Evolutionary conservation across 306 rosid genomes (phyloP), one percentile per base, ranked within the genome.

Genomic region (Carpinus fangiana): DNA sequence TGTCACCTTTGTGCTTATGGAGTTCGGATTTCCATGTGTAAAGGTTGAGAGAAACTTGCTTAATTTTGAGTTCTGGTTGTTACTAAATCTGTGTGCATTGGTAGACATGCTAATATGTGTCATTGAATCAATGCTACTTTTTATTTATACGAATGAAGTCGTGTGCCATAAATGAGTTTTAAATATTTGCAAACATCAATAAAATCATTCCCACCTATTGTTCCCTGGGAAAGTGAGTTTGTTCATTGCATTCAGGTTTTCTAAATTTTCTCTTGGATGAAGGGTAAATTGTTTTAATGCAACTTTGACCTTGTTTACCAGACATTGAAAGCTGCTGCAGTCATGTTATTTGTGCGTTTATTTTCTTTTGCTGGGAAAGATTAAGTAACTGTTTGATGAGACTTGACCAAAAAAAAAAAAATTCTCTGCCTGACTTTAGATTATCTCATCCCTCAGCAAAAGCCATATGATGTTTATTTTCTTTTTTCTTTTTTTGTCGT

Each of bases 401-500:
- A 57, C 34, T 54, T 57, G 8, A 21, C 64, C 31, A 8, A 57
- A 57, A 59, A 59, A 31, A 14, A 3, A 62, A 14, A 8, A 31
- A 14, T 5, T 62, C 2, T 62, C 13, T 62, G 26, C 26, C 7
- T 9, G 52, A 41, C 12, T 28, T 61, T 41, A 14, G 50, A 41
- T 67, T 13, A 1, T 43, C 72, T 67, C 26, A 38, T 9, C 38
- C 28, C 3, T 67, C 31, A 38, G 52, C 47, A 41, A 36, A 67
- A 10, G 48, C 26, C 9, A 8, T 73, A 74, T 79, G 70, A 73
- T 69, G 34, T 41, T 26, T 13, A 48, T 72, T 87, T 5, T 41
- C 20, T 72, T 72, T 28, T 48, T 48, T 48, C 52, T 48, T 48
- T 14, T 48, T 48, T 52, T 79, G 75, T 76, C 71, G 53, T 76